Percentiles rank a stretch among this genome's conserved stretches.
phyloP scores from a whole-genome alignment of 805 yeast species.

The Kurtzmaniella cleridarum region DNA sequence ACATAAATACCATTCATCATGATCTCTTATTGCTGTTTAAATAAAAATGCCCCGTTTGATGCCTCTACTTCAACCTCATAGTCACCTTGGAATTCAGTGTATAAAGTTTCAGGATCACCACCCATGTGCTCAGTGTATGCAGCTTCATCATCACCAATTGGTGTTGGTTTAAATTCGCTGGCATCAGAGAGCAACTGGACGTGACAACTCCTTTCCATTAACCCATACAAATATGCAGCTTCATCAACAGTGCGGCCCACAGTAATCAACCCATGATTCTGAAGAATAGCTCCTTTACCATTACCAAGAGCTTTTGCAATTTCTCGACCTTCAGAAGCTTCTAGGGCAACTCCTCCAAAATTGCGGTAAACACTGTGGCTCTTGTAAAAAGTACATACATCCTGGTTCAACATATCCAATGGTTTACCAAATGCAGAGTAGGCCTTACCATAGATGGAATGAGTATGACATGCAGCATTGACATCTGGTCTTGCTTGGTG shows the following conservation, averaged over 20 bases:
- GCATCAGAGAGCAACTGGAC: constrained; percentile 22
- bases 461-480: constrained; percentile 69
- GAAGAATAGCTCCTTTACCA: constrained; percentile 27
- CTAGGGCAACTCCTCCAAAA: constrained; percentile 73
- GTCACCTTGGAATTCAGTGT: constrained; percentile 71
- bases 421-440: constrained; percentile 60
- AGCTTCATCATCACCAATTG: constrained; percentile 59
- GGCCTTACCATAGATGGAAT: constrained; percentile 60
- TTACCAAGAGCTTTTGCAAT: constrained; percentile 27
- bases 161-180: constrained; percentile 27
- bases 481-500: constrained; percentile 69
- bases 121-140: constrained; percentile 55
- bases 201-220: constrained; percentile 28
- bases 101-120: constrained; percentile 62
- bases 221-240: constrained; percentile 29
- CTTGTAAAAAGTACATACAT: constrained; percentile 62
- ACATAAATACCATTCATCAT: no score
- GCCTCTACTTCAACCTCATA: constrained; percentile 35
- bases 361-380: constrained; percentile 59
- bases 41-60: no score
- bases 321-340: constrained; percentile 23
- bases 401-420: constrained; percentile 78
- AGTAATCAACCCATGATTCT: constrained; percentile 30
- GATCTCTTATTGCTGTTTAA: no score
- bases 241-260: constrained; percentile 32